A percentile compares a stretch with the other conserved stretches of the same genome.
These are phyloP conservation scores for Ceriops zippeliana DNA, from an alignment of 345 rosid species.

Conservation along the genomic window DNA sequence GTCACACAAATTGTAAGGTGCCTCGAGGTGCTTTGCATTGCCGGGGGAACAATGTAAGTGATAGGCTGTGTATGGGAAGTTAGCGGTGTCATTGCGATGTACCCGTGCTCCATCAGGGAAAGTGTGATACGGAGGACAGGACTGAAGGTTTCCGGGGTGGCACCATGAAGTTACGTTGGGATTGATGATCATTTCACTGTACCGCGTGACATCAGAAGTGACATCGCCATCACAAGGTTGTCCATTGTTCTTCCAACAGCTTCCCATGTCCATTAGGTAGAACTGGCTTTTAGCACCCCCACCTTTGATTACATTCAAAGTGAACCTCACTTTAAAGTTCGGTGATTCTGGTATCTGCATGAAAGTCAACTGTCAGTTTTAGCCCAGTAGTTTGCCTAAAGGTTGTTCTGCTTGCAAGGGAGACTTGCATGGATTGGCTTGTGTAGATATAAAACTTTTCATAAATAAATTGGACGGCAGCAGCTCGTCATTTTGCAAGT, in stretches of 20 bases:
- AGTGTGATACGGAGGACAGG: constrained; percentile 27
- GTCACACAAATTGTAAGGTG: constrained; percentile 26
- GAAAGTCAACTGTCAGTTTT: background rate
- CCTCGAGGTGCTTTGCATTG: constrained; percentile 15
- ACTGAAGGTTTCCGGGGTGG: constrained; percentile 14
- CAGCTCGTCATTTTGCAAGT: too few relatives aligned
- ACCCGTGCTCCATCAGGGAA: constrained; percentile 19
- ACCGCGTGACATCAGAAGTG: constrained; percentile 21
- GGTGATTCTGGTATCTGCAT: constrained; percentile 31
- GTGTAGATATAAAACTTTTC: background rate
- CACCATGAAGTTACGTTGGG: constrained; percentile 25
- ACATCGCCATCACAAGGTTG: constrained; percentile 27
- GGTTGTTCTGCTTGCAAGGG: constrained; percentile 9
- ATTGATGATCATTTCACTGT: constrained; percentile 31
- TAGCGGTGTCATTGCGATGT: constrained; percentile 23
- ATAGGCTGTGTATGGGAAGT: constrained; percentile 24
- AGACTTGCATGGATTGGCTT: background rate
- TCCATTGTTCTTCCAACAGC: constrained; percentile 33
- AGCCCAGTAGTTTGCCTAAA: background rate
- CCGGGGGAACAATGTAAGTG: constrained; percentile 28
- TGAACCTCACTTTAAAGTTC: constrained; percentile 30
- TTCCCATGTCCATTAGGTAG: constrained; percentile 28
- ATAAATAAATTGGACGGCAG: too few relatives aligned
- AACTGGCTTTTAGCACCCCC: constrained; percentile 29
- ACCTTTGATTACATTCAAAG: constrained; percentile 20